Evolutionary conservation across 2,329 filamentous ascomycete species (phyloP).

Genomic region (Coniella vitis): DNA sequence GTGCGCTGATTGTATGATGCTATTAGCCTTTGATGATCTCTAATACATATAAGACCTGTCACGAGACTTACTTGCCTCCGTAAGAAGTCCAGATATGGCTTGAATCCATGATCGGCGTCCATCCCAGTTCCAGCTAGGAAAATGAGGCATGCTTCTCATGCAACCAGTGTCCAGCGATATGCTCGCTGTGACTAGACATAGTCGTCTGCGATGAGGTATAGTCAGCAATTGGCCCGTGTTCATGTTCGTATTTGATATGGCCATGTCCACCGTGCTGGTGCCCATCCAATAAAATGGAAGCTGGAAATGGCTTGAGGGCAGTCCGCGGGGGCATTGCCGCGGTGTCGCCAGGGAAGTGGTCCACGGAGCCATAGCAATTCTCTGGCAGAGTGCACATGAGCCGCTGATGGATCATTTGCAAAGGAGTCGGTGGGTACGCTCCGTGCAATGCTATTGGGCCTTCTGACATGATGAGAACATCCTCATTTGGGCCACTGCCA

Average conservation of each 20-base stretch:
- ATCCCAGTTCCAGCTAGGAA: slow-evolving; percentile 2
- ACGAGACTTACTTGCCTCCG: too few species aligned
- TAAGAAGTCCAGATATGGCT: too few species aligned
- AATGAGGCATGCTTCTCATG: slow-evolving; percentile 8
- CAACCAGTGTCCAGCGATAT: slow-evolving; percentile 9
- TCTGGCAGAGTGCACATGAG: slow-evolving; percentile 5
- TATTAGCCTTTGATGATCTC: too few species aligned
- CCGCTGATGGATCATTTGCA: slow-evolving; percentile 7
- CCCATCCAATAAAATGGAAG: neutral
- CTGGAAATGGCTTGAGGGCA: neutral
- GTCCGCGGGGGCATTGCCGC: neutral
- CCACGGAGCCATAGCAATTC: slow-evolving; percentile 10
- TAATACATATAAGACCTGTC: too few species aligned
- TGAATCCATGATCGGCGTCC: neutral
- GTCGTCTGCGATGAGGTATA: slow-evolving; percentile 8
- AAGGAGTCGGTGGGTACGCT: neutral
- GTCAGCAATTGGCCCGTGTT: slow-evolving; percentile 5
- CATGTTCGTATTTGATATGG: neutral
- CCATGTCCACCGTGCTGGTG: slow-evolving; percentile 1
- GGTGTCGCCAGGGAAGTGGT: neutral
- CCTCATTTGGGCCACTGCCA: neutral
- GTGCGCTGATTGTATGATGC: too few species aligned
- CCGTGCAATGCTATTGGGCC: neutral
- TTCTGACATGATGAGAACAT: slow-evolving; percentile 5
- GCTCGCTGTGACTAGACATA: neutral